A percentile compares a stretch with the other conserved stretches of the same genome.
Conservation (phyloP, 345 rosid genomes). For the Jatropha curcas region DNA sequence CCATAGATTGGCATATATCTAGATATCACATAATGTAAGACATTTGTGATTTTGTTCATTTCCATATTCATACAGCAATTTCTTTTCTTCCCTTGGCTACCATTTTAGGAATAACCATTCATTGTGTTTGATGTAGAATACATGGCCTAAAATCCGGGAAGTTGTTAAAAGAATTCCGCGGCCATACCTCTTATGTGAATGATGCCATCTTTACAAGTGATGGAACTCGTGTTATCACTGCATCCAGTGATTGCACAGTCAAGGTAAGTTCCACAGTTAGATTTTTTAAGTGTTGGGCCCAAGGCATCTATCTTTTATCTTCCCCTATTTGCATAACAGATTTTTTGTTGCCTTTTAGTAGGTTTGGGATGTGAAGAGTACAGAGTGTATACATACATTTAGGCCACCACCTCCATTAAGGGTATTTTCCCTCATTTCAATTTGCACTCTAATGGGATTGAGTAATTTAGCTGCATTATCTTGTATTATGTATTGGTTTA, state of each 20-base stretch:
- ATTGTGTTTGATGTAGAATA: slow-evolving; percentile 51
- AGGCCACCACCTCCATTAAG: slow-evolving; percentile 94
- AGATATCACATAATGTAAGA: not conserved
- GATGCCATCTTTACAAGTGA: slow-evolving; percentile 90
- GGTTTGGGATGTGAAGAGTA: slow-evolving; percentile 97
- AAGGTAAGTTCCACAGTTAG: slow-evolving; percentile 44
- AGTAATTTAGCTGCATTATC: slow-evolving; percentile 3
- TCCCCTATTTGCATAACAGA: slow-evolving; percentile 5
- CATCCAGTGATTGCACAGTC: slow-evolving; percentile 90
- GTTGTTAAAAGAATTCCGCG: slow-evolving; percentile 91
- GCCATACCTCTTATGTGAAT: slow-evolving; percentile 87
- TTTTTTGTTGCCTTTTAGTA: slow-evolving; percentile 20
- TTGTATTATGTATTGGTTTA: slow-evolving; percentile 7
- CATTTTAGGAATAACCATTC: not conserved
- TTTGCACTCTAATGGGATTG: slow-evolving; percentile 8
- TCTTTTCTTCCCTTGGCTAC: slow-evolving; percentile 1
- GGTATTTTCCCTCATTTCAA: slow-evolving; percentile 40
- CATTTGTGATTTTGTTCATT: not conserved
- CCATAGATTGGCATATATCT: not conserved
- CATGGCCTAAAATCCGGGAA: slow-evolving; percentile 98
- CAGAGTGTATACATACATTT: slow-evolving; percentile 93
- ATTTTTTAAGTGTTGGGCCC: not conserved
- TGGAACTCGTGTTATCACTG: slow-evolving; percentile 85
- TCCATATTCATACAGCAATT: not conserved
- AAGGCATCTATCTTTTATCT: not conserved